Evolutionary conservation across 805 yeast species (phyloP).

Genomic region (Scheffersomyces coipomensis): DNA sequence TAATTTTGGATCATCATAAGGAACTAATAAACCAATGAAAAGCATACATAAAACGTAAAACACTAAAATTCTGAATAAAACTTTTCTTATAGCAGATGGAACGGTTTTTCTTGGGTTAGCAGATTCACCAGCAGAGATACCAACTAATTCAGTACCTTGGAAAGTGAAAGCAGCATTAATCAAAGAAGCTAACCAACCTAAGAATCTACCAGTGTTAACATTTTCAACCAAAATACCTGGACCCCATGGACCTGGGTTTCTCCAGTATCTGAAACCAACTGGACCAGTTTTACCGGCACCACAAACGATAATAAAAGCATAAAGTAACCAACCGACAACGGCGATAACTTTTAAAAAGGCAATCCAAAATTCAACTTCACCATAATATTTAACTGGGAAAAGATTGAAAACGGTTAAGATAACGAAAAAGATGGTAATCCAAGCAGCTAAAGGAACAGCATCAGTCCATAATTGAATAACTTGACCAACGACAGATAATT

Average conservation of each 20-base stretch:
- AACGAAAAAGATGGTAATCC: conserved; percentile 69
- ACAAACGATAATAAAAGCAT: conserved; percentile 68
- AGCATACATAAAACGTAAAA: conserved; percentile 66
- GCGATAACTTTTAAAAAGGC: conserved; percentile 67
- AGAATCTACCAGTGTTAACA: conserved; percentile 53
- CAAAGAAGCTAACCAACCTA: conserved; percentile 69
- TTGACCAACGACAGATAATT: conserved; percentile 70
- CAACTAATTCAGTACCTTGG: conserved; percentile 77
- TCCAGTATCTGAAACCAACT: conserved; percentile 78
- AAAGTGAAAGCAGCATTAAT: conserved; percentile 77
- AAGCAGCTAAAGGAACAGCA: conserved; percentile 68
- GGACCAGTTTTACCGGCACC: conserved; percentile 73
- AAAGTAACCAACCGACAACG: conserved; percentile 66
- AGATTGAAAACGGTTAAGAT: conserved; percentile 53
- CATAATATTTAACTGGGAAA: conserved; percentile 68
- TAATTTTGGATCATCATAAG: conserved; percentile 61
- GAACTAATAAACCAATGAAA: conserved; percentile 70
- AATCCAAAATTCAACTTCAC: conserved; percentile 77
- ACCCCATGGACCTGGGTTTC: conserved; percentile 77
- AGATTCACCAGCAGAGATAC: conserved; percentile 74
- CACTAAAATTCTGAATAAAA: conserved; percentile 60
- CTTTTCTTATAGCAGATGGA: conserved; percentile 71
- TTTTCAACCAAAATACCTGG: conserved; percentile 55
- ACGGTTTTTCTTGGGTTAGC: conserved; percentile 67
- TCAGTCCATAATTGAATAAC: conserved; percentile 63